These are phyloP conservation scores for Prunus armeniaca DNA, from an alignment of 306 rosid genomes.

Conservation along the genomic window DNA sequence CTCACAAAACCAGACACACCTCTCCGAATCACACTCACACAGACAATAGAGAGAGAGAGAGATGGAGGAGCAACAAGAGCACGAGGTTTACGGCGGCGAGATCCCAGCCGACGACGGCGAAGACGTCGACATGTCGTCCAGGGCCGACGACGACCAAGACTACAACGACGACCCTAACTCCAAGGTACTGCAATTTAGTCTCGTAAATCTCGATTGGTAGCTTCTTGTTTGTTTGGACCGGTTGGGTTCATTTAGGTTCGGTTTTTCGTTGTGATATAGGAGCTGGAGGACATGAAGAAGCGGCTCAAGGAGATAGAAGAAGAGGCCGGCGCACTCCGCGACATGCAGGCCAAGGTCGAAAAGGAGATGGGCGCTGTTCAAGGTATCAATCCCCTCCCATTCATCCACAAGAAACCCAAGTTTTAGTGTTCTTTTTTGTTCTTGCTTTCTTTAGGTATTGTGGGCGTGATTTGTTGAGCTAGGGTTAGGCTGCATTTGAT, in stretches of 20 bases:
- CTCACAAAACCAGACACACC: not conserved
- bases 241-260: not conserved
- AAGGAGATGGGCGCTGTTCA: constrained; percentile 99
- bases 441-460: not conserved
- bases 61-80: constrained; percentile 56
- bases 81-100: constrained; percentile 73
- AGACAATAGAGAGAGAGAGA: constrained; percentile 5
- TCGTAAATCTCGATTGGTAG: not conserved
- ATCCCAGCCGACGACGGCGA: constrained; percentile 63
- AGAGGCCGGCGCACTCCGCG: constrained; percentile 94
- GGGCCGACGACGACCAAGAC: constrained; percentile 46
- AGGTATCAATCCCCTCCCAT: constrained; percentile 35
- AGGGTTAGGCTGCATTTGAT: constrained; percentile 6
- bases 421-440: not conserved
- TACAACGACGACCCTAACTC: constrained; percentile 41
- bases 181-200: constrained; percentile 32
- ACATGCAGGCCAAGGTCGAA: constrained; percentile 99
- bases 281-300: constrained; percentile 98
- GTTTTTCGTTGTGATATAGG: constrained; percentile 37
- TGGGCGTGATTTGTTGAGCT: not conserved
- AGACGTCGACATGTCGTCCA: constrained; percentile 44
- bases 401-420: too few relatives aligned
- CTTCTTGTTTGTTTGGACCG: not conserved
- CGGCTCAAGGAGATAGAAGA: constrained; percentile 97
- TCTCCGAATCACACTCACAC: not conserved